Conservation (phyloP, 306 rosid species). For the Styphnolobium japonicum region DNA sequence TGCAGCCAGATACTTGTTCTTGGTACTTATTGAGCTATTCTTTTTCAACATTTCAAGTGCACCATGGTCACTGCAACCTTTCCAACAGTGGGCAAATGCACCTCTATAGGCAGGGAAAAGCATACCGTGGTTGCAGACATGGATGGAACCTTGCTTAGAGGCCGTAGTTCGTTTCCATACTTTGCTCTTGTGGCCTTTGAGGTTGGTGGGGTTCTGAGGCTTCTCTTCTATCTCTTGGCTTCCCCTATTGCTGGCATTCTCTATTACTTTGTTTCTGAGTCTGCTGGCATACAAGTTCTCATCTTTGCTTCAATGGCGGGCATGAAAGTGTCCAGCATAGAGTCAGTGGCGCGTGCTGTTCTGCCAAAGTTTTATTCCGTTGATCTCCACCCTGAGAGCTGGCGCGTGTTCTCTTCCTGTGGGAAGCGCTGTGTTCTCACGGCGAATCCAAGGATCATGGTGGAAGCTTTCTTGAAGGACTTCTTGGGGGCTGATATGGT, state of each 20-base stretch:
- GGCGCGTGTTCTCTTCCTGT: conserved; percentile 75
- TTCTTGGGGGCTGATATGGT: conserved; percentile 66
- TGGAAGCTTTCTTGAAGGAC: conserved; percentile 70
- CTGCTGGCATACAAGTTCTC: conserved; percentile 70
- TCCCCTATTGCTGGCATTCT: conserved; percentile 69
- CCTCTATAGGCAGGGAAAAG: conserved; percentile 57
- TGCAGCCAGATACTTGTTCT: not conserved
- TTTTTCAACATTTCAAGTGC: not conserved
- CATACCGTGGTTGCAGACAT: conserved; percentile 80
- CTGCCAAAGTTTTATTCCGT: conserved; percentile 68
- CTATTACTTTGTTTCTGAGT: conserved; percentile 70
- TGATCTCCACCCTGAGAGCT: conserved; percentile 60
- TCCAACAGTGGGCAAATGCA: conserved; percentile 57
- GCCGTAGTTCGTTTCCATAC: conserved; percentile 82
- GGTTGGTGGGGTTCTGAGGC: conserved; percentile 68
- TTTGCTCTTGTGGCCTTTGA: conserved; percentile 79
- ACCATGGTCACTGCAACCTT: conserved; percentile 31
- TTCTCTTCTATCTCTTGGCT: conserved; percentile 53
- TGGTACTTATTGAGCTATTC: not conserved
- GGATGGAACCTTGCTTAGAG: conserved; percentile 82
- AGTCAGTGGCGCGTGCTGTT: conserved; percentile 73
- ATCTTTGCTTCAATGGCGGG: conserved; percentile 64
- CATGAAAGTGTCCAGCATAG: conserved; percentile 51
- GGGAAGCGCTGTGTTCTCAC: conserved; percentile 64
- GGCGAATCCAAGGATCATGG: conserved; percentile 81